These are phyloP conservation scores for Biscogniauxia marginata DNA, from an alignment of 2,329 filamentous ascomycete species.

Conservation along the genomic window DNA sequence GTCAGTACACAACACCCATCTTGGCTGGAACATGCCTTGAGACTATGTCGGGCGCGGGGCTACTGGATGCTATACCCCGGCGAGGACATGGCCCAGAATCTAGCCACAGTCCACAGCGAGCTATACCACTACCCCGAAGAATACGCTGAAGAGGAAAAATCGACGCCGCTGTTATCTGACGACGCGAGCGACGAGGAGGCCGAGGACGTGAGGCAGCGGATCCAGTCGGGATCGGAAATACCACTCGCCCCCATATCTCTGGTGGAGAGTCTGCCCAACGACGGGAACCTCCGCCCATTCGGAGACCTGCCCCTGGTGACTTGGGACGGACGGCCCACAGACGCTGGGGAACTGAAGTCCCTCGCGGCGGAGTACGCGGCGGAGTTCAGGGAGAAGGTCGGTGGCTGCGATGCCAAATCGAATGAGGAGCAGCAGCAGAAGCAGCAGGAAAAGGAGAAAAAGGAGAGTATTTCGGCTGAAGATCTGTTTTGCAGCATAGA, in stretches of 20 bases:
- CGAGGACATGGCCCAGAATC: constrained; percentile 47
- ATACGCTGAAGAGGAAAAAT: constrained; percentile 35
- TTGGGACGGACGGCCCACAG: constrained; percentile 58
- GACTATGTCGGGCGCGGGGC: constrained; percentile 71
- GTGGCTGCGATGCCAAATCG: constrained; percentile 54
- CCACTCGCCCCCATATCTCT: constrained; percentile 48
- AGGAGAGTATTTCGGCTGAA: constrained; percentile 40
- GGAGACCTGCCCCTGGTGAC: constrained; percentile 57
- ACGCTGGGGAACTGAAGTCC: constrained; percentile 39
- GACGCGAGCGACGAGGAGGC: constrained; percentile 29
- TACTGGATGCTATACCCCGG: constrained; percentile 81
- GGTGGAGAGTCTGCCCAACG: constrained; percentile 47
- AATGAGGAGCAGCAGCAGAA: constrained; percentile 28
- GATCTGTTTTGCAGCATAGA: constrained; percentile 66
- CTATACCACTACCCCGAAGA: constrained; percentile 72
- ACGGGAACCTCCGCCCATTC: constrained; percentile 43
- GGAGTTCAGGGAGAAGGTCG: constrained; percentile 62
- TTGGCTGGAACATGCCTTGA: constrained; percentile 62
- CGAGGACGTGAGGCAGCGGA: constrained; percentile 25
- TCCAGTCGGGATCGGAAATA: constrained; percentile 26
- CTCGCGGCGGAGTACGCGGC: constrained; percentile 52
- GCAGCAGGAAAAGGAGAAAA: constrained; percentile 26
- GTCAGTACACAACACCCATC: constrained; percentile 31
- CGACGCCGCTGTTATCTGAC: constrained; percentile 22
- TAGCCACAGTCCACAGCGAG: constrained; percentile 78